Base-by-base conservation (phyloP, 2,329 filamentous ascomycete genomes). In the Aspergillus novofumigatus region DNA sequence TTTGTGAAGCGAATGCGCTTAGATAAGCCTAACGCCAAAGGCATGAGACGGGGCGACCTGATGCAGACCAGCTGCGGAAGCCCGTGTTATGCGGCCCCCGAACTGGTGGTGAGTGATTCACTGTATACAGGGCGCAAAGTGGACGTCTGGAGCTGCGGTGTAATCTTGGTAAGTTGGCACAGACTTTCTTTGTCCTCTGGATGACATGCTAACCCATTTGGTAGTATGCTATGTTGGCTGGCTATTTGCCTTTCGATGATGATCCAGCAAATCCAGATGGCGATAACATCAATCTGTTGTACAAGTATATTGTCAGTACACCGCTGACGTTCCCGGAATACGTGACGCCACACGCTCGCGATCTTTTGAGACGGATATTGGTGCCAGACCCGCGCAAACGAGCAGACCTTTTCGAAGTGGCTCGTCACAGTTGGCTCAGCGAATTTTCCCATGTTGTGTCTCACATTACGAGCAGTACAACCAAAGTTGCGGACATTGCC, bases 61-160 rank as follows among this genome's bases (percentile, higher is more conserved):
- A 99, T 99, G 94, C 93, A 97, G 77, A 99, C 94, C 10, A 97
- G 94, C 73, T 99, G 94, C 73, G 94, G 94, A 62, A 97, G 93
- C 75, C 94, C 94, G 7, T 99, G 94, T 71, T 99, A 99, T 75
- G 94, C 94, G 51, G 94, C 94, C 14, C 94, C 94, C 4, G 94
- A 99, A 77, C 81, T 99, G 54, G 94, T 99, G 14, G 94, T 99
- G 60, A 97, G 92, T 72, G 94, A 99, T 75, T 96, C 92, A 17
- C 79, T 99, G 7, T 99, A 99, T 76, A 99, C 94, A 1, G 94
- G 94, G 49, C 87, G 93, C 53, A 99, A 99, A 76, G 94, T 99
- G 26, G 94, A 99, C 71, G 94, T 99, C 38, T 99, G 94, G 94
- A 97, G 94, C 75, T 99, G 94, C 72, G 94, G 94, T 77, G 94